Evolutionary conservation across 2,329 filamentous ascomycete species (phyloP), one percentile per base, ranked within the genome.

Genomic region (Paecilomyces sp.): DNA sequence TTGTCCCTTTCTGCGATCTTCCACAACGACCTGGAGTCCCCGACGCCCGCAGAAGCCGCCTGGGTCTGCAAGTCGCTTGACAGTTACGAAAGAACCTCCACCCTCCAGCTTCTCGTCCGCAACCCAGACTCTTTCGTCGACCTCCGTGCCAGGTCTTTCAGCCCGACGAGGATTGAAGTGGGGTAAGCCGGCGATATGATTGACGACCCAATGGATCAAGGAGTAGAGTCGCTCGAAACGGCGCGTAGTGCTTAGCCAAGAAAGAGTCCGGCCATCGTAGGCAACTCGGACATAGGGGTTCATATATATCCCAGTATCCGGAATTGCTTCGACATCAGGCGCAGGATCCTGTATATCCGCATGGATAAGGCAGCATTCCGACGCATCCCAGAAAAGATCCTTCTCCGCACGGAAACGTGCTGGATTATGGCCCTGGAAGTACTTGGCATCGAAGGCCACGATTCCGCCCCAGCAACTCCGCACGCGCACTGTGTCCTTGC

Each of bases 401-500:
- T 78, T 75, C 54, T 85, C 82, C 41, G 83, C 79, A 5, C 85
- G 81, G 68, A 88, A 88, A 3, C 80, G 79, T 6, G 80, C 75
- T 0, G 81, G 83, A 22, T 13, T 13, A 25, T 41, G 30, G 33
- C 62, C 61, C 63, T 80, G 78, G 64, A 80, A 79, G 56, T 75
- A 79, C 36, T 66, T 71, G 9, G 77, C 78, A 62, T 80, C 77
- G 62, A 80, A 80, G 15, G 78, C 77, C 25, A 79, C 86, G 83
- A 91, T 91, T 24, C 89, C 89, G 57, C 88, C 87, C 89, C 89
- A 92, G 74, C 89, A 92, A 63, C 86, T 87, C 66, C 82, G 83
- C 1, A 91, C 88, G 8, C 85, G 82, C 1, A 92, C 88, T 0
- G 88, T 76, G 63, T 80, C 78, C 54, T 70, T 77, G 58, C 85